Base-by-base conservation (phyloP, 257 asterid genomes). In the Przewalskia tangutica region DNA sequence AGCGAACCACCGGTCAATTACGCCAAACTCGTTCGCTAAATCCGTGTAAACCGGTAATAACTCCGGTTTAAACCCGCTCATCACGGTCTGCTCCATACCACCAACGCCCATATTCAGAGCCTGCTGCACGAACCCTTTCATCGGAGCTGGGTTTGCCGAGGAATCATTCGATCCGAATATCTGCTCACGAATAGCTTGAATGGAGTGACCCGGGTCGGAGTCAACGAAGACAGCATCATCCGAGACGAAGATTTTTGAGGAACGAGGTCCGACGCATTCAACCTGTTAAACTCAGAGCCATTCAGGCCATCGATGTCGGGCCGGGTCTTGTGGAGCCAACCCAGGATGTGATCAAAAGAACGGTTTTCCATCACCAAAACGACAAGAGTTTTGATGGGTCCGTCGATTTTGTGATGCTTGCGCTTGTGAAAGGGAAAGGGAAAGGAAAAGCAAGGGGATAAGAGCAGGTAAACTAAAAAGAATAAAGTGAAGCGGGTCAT, bases 101-200 rank as follows among this genome's bases (percentile, higher is more conserved):
- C 83, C 91, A 0, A 86, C 97, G 7, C 87, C 93, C 99, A 92
- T 92, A 85, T 85, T 87, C 85, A 89, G 89, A 1, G 99, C 98
- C 86, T 95, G 99, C 88, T 95, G 99, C 40, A 79, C 99, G 23
- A 95, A 95, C 77, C 99, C 99, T 91, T 89, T 94, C 99, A 95
- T 95, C 83, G 97, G 98, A 3, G 98, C 99, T 83, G 98, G 97
- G 84, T 89, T 55, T 0, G 90, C 89, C 6, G 90, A 85, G 23
- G 97, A 79, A 40, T 88, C 89, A 42, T 77, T 59, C 38, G 91
- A 89, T 82, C 99, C 99, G 83, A 95, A 95, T 81, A 95, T 93
- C 89, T 95, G 99, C 54, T 93, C 99, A 10, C 94, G 88, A 36
- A 95, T 95, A 14, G 99, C 99, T 82, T 95, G 98, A 36, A 95